A percentile compares a stretch with the other conserved stretches of the same genome.
Conservation (phyloP, 164 flowering plant species). For the Nymphaea colorata region DNA sequence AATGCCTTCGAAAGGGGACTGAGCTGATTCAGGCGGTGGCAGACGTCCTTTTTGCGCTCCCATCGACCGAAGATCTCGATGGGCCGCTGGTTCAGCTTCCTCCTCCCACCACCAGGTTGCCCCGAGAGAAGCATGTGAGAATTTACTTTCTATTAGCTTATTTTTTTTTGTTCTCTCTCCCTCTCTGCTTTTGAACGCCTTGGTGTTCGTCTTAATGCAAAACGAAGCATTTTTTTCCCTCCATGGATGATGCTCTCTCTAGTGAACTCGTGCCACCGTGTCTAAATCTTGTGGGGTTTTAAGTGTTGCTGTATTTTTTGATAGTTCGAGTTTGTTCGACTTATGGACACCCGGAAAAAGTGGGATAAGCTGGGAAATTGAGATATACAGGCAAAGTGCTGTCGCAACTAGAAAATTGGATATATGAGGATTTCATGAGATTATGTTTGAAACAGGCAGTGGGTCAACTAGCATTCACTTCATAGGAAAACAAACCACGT, state of each 20-base stretch:
- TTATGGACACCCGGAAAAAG: background rate
- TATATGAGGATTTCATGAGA: too few relatives aligned
- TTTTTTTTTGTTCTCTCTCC: background rate
- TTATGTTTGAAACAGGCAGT: too few relatives aligned
- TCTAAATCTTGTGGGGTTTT: background rate
- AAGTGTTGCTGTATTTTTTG: background rate
- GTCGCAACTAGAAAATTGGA: too few relatives aligned
- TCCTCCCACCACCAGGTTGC: conserved; percentile 60
- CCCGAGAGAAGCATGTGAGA: conserved; percentile 76
- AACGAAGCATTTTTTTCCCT: too few relatives aligned
- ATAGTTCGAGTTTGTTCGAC: background rate
- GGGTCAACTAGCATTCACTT: too few relatives aligned
- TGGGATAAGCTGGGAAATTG: background rate
- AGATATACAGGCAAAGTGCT: too few relatives aligned
- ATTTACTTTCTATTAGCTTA: conserved; percentile 4
- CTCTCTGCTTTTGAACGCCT: background rate
- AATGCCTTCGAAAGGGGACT: conserved; percentile 44
- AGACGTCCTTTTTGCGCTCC: conserved; percentile 53
- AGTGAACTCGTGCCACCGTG: background rate
- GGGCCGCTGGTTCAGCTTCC: conserved; percentile 80
- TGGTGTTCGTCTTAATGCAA: too few relatives aligned
- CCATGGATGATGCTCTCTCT: background rate
- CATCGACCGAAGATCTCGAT: conserved; percentile 56
- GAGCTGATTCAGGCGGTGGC: conserved; percentile 64
- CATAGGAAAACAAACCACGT: too few relatives aligned